phyloP scores from a whole-genome alignment of 2,329 filamentous ascomycete genomes.

The Septoria petroselini region DNA sequence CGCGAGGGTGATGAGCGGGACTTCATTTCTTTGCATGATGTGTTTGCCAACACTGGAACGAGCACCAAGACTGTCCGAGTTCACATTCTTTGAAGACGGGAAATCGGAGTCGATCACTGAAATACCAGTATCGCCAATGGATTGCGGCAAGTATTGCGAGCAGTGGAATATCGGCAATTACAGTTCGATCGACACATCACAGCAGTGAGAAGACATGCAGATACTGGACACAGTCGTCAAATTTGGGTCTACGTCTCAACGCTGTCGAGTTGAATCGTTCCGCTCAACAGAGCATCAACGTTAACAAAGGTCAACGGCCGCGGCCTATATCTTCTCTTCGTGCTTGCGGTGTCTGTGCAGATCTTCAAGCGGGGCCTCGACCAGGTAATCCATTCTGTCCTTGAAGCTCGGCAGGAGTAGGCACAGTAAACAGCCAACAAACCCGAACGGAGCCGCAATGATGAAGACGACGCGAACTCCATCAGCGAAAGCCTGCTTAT shows the following conservation, averaged over 20 bases:
- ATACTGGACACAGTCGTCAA: no score
- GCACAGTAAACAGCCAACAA: constrained; percentile 17
- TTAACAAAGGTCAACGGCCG: no score
- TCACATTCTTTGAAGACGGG: background rate
- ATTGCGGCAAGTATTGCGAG: background rate
- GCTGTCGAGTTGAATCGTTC: no score
- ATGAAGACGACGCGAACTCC: constrained; percentile 39
- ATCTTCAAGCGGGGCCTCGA: constrained; percentile 15
- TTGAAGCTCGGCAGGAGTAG: constrained; percentile 17
- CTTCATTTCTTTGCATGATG: constrained; percentile 16
- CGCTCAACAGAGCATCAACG: no score
- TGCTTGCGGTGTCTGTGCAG: background rate
- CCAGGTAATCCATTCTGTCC: constrained; percentile 20
- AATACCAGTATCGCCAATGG: background rate
- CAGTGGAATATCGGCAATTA: no score
- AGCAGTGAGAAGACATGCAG: no score
- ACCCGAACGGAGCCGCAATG: constrained; percentile 24
- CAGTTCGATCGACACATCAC: no score
- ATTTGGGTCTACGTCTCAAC: no score
- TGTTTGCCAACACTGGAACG: constrained; percentile 8
- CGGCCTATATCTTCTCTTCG: background rate
- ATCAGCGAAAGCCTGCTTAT: background rate
- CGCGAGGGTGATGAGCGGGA: constrained; percentile 11
- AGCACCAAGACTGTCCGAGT: background rate
- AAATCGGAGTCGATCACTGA: background rate